These are phyloP conservation scores for Phialophora expanda DNA, from an alignment of 2,329 filamentous ascomycete genomes.

Conservation along the genomic window DNA sequence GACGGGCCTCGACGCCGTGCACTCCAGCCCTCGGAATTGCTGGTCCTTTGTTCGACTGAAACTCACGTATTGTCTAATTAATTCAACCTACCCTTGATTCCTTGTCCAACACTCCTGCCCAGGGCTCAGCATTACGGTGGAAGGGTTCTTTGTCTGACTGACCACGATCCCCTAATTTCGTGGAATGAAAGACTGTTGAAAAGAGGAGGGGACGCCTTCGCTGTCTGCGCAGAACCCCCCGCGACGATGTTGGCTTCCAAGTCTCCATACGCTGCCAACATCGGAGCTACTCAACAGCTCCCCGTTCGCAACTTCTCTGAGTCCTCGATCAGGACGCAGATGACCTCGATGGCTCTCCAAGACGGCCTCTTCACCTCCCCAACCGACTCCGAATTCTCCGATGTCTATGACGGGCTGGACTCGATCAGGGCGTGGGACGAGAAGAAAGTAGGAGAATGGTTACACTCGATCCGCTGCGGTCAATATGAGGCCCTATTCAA, in stretches of 20 bases:
- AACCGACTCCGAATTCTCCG: constrained; percentile 91
- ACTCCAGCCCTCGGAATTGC: neutral
- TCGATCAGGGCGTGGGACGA: constrained; percentile 67
- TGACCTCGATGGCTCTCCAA: constrained; percentile 46
- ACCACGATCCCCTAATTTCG: neutral
- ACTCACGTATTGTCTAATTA: constrained; percentile 1
- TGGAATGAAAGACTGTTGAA: constrained; percentile 18
- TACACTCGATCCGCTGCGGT: constrained; percentile 86
- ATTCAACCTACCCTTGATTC: neutral
- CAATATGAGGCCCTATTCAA: constrained; percentile 91
- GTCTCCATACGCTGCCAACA: constrained; percentile 45
- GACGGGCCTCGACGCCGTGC: neutral
- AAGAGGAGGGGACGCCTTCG: constrained; percentile 20
- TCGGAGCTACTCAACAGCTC: constrained; percentile 39
- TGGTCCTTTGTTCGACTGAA: constrained; percentile 16
- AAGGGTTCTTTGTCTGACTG: neutral
- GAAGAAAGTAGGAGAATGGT: constrained; percentile 86
- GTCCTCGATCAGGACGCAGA: constrained; percentile 43
- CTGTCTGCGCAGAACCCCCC: neutral
- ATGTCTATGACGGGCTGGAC: constrained; percentile 72
- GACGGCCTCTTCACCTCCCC: constrained; percentile 70
- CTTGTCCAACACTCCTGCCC: neutral
- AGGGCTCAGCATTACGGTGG: neutral
- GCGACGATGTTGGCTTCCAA: constrained; percentile 52
- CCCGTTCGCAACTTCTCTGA: constrained; percentile 36